These are phyloP conservation scores for Aspergillus melleus DNA, from an alignment of 2,329 filamentous ascomycete species.

Conservation along the genomic window DNA sequence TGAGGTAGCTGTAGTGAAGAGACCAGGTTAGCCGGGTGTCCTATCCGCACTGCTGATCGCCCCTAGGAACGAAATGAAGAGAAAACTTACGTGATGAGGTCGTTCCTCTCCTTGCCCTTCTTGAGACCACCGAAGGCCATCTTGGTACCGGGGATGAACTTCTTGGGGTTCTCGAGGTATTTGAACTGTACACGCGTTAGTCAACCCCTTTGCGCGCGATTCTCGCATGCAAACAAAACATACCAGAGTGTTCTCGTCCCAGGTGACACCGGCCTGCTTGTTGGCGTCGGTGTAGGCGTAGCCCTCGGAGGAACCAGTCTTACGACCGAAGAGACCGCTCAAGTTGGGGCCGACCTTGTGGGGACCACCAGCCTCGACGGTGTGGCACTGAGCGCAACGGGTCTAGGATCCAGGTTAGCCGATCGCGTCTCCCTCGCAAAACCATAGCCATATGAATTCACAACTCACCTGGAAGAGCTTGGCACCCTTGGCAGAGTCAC, in stretches of 20 bases:
- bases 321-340: slow-evolving; percentile 95
- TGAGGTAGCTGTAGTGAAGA: slow-evolving; percentile 35
- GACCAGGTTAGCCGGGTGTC: slow-evolving; percentile 14
- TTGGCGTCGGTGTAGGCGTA: slow-evolving; percentile 99
- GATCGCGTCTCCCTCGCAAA: neutral
- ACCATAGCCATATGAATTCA: neutral
- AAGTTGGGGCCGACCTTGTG: slow-evolving; percentile 99
- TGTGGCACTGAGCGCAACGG: slow-evolving; percentile 98
- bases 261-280: slow-evolving; percentile 91
- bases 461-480: slow-evolving; percentile 83
- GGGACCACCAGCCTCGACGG: slow-evolving; percentile 80
- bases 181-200: slow-evolving; percentile 63
- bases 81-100: slow-evolving; percentile 85
- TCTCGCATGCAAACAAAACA: slow-evolving; percentile 27
- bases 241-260: slow-evolving; percentile 84
- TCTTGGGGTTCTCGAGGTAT: slow-evolving; percentile 99
- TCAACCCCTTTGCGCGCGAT: neutral
- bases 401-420: slow-evolving; percentile 53
- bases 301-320: slow-evolving; percentile 86
- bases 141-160: slow-evolving; percentile 99
- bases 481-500: slow-evolving; percentile 94
- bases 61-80: neutral
- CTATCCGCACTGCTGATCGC: neutral
- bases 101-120: slow-evolving; percentile 99
- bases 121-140: slow-evolving; percentile 99